These are phyloP conservation scores for Psilocybe cubensis DNA, from an alignment of 768 basidiomycete species.

Conservation along the genomic window DNA sequence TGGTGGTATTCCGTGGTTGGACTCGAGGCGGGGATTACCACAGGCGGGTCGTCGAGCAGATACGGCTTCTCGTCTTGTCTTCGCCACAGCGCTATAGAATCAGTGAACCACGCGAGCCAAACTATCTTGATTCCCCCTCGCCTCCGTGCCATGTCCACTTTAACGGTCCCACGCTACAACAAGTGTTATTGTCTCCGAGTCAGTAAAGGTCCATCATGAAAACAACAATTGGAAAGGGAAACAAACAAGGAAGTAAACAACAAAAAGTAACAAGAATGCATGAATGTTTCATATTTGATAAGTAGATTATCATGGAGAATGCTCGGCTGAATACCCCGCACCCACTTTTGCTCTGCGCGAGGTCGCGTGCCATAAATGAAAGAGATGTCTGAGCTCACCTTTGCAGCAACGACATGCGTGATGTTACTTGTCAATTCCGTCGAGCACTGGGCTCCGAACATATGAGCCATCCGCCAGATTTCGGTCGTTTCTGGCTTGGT, in stretches of 20 bases:
- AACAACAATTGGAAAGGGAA: constrained; percentile 3
- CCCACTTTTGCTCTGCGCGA: background rate
- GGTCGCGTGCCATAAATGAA: background rate
- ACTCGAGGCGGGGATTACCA: constrained; percentile 30
- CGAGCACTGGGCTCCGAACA: constrained; percentile 87
- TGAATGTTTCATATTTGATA: background rate
- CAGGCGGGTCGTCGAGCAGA: constrained; percentile 64
- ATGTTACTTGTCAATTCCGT: constrained; percentile 65
- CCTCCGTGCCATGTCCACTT: constrained; percentile 83
- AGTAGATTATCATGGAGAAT: background rate
- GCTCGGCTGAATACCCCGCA: background rate
- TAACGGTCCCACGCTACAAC: constrained; percentile 86
- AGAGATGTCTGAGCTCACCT: constrained; percentile 50
- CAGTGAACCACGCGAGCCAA: constrained; percentile 87
- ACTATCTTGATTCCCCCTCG: constrained; percentile 84
- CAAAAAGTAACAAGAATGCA: background rate
- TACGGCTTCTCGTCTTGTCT: constrained; percentile 81
- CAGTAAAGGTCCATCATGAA: constrained; percentile 1
- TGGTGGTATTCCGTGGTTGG: constrained; percentile 35
- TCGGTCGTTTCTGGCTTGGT: constrained; percentile 78
- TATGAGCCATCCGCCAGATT: constrained; percentile 82
- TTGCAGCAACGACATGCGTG: constrained; percentile 93
- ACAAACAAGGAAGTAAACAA: background rate
- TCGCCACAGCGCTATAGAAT: constrained; percentile 88
- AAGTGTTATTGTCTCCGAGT: constrained; percentile 11